Percentiles rank a stretch among this genome's conserved stretches.
These are phyloP conservation scores for Fraxinus floribunda DNA, from an alignment of 305 asterid genomes.

Conservation along the genomic window DNA sequence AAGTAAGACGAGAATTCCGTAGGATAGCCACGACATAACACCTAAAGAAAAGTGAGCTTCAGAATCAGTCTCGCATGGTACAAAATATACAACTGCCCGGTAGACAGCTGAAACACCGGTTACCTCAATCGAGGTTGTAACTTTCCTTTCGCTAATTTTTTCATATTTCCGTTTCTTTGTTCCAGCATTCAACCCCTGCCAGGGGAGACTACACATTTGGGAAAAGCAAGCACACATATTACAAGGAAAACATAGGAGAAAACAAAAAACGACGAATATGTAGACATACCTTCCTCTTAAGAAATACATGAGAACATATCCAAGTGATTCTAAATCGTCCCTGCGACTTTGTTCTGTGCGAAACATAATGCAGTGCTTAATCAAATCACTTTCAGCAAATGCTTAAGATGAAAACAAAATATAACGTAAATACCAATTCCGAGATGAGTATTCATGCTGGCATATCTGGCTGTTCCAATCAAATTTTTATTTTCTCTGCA, in stretches of 20 bases:
- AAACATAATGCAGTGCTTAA: constrained; percentile 17
- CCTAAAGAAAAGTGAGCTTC: constrained; percentile 33
- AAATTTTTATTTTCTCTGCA: constrained; percentile 85
- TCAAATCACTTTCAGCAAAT: constrained; percentile 20
- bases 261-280: constrained; percentile 3
- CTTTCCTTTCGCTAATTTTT: constrained; percentile 79
- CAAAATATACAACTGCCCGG: constrained; percentile 13
- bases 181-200: constrained; percentile 95
- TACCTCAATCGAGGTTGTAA: constrained; percentile 85
- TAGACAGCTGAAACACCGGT: constrained; percentile 4
- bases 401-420: constrained; percentile 10
- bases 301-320: constrained; percentile 86
- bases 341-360: constrained; percentile 83
- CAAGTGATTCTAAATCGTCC: constrained; percentile 93
- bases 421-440: constrained; percentile 66
- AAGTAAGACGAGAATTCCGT: constrained; percentile 77
- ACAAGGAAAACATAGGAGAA: constrained; percentile 10
- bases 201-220: constrained; percentile 62
- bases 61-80: constrained; percentile 23
- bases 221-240: constrained; percentile 24
- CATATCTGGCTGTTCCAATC: constrained; percentile 93
- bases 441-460: constrained; percentile 90
- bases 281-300: constrained; percentile 72
- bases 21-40: constrained; percentile 75
- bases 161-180: constrained; percentile 85